Evolutionary conservation across 2,329 filamentous ascomycete species (phyloP).

Genomic region (Endocalyx cinctus): DNA sequence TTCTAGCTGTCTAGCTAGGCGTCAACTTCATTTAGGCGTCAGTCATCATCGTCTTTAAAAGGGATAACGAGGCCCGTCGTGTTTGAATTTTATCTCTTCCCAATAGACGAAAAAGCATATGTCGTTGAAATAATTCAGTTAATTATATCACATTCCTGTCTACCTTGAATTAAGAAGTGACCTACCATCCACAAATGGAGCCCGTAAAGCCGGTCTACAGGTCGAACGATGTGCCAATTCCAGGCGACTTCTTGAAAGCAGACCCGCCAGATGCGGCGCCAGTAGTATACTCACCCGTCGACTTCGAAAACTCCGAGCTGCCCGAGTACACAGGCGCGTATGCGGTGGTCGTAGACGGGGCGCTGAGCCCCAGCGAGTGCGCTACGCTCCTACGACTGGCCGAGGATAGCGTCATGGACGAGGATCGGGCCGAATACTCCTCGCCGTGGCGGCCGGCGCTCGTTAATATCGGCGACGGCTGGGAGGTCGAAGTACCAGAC

Average conservation of each 20-base stretch:
- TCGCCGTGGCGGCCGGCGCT: slow-evolving; percentile 63
- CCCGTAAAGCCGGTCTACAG: slow-evolving; percentile 27
- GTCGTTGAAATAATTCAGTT: no score
- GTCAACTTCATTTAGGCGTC: no score
- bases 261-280: slow-evolving; percentile 37
- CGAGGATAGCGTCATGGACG: slow-evolving; percentile 48
- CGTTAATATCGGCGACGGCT: slow-evolving; percentile 60
- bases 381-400: slow-evolving; percentile 44
- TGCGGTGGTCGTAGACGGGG: slow-evolving; percentile 60
- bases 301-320: slow-evolving; percentile 48
- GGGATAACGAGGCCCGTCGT: no score
- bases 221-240: slow-evolving; percentile 34
- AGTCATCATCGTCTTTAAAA: no score
- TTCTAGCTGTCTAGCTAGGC: no score
- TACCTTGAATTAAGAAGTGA: no score
- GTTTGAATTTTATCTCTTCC: no score
- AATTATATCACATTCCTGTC: no score
- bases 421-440: slow-evolving; percentile 23
- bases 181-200: neutral
- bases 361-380: slow-evolving; percentile 63
- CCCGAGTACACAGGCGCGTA: slow-evolving; percentile 50
- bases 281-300: slow-evolving; percentile 43
- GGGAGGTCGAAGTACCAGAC: slow-evolving; percentile 51
- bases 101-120: no score
- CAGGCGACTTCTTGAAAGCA: slow-evolving; percentile 41